These are phyloP conservation scores for Elaeagnus macrophylla DNA, from an alignment of 306 rosid genomes.

Conservation along the genomic window DNA sequence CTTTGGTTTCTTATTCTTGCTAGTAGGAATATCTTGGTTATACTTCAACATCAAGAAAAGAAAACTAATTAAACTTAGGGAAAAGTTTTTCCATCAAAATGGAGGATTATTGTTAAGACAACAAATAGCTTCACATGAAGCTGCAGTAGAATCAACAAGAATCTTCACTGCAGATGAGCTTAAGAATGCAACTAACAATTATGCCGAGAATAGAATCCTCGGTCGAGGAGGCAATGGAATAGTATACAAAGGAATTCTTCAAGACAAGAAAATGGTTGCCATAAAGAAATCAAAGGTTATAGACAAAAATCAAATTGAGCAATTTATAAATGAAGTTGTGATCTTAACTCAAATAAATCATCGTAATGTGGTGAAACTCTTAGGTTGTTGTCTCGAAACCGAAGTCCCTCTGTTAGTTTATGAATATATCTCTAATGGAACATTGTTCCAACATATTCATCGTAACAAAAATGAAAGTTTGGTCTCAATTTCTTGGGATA, in stretches of 20 bases:
- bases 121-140: no score
- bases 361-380: conserved; percentile 13
- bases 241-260: conserved; percentile 7
- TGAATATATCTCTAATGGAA: conserved; percentile 9
- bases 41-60: no score
- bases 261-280: background rate
- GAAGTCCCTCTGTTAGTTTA: conserved; percentile 14
- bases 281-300: background rate
- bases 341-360: conserved; percentile 8
- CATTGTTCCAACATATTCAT: conserved; percentile 8
- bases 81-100: conserved; percentile 1
- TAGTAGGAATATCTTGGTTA: no score
- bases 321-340: conserved; percentile 6
- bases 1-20: no score
- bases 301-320: background rate
- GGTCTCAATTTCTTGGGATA: background rate
- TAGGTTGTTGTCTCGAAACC: conserved; percentile 16
- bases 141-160: background rate
- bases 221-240: conserved; percentile 11
- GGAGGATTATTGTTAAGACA: conserved; percentile 4
- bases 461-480: background rate
- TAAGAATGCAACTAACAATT: conserved; percentile 12
- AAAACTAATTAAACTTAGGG: no score
- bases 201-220: background rate
- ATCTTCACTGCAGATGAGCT: conserved; percentile 5